Evolutionary conservation across 208 protist genomes (phyloP), one percentile per base, ranked within the genome.

Genomic region (Leishmania lainsoni): DNA sequence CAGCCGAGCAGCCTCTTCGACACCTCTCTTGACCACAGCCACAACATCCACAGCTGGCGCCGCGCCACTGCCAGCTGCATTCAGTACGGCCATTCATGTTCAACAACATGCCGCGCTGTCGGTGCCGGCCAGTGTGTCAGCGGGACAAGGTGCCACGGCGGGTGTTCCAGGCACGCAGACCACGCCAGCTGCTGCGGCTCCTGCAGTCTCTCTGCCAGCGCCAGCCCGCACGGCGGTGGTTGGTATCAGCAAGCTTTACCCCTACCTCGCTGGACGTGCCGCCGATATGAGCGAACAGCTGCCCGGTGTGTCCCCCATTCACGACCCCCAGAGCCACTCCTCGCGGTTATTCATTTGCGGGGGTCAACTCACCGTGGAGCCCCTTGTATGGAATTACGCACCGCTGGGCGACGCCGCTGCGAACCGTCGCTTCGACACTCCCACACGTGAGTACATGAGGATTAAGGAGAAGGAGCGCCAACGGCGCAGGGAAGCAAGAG

Each of bases 171-270:
- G 26, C 26, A n/a, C 22, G 26, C 17, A 26, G 26, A 16, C 45
- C 45, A 52, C 22, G 5, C 20, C 69, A 0, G 42, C 14, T 71
- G 35, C 76, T 1, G 72, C 72, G 6, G 26, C 71, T 32, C 39
- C 16, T 2, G 9, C 58, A 1, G 61, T 35, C 1, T 5, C 66
- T 71, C 66, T 5, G 35, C 35, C 35, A 26, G 12, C 66, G 12
- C 58, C 39, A 48, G 5, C 78, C 0, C 63, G 49, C 12, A 51
- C 61, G 20, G 54, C 78, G 0, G 69, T 87, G 10, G 79, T 88
- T 12, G 90, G 88, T 54, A 89, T 93, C 73, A 90, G 90, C 79
- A 81, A 78, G 48, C 20, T 86, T 12, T 70, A 74, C 14, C 80
- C 78, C 12, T 26, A 49, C 39, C 75, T 85, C n/a, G 63, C 49